Evolutionary conservation across 148 eudicot species (phyloP), one percentile per base, ranked within the genome.

Genomic region (Vaccinium vitisidaea): DNA sequence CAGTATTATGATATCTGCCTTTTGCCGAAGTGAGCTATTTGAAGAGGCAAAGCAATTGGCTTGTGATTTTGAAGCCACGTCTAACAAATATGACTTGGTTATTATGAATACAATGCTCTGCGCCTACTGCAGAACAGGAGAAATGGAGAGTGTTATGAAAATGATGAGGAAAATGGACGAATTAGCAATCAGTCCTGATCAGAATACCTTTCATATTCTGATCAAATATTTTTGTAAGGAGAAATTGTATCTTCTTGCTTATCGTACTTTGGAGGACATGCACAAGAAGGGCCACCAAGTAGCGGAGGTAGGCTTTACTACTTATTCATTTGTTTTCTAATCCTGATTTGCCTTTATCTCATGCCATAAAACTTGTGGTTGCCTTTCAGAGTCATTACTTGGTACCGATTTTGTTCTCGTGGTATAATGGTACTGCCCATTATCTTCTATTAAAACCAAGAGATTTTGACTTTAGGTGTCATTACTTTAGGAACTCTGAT

Each of bases 71-170:
- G 98, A 92, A 89, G 89, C 90, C 52, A 86, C 85, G 81, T 86
- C 86, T 83, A 87, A 82, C 48, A 95, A 91, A 79, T 93, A 94
- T 86, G 98, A 95, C 80, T 85, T 95, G 91, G 95, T 94, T 70
- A 90, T 94, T 73, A 87, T 91, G 88, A 95, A 95, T 85, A 87
- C 93, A 18, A 88, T 95, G 95, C 92, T 95, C 55, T 92, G 94
- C 89, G 96, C 98, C 84, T 94, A 94, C 88, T 95, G 98, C 90
- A 90, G 96, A 91, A 86, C 92, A 65, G 93, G 98, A 25, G 95
- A 94, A 87, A 94, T 95, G 96, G 96, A 95, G 84, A 90, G 88
- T 84, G 98, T 95, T 8, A 95, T 94, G 98, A 92, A 90, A 79
- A 89, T 88, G 83, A 85, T 95, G 93, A 92, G 87, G 89, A 95